A percentile compares a stretch with the other conserved stretches of the same genome.
phyloP scores from a whole-genome alignment of 169 alveolate genomes.

The Plasmodium gonderi region DNA sequence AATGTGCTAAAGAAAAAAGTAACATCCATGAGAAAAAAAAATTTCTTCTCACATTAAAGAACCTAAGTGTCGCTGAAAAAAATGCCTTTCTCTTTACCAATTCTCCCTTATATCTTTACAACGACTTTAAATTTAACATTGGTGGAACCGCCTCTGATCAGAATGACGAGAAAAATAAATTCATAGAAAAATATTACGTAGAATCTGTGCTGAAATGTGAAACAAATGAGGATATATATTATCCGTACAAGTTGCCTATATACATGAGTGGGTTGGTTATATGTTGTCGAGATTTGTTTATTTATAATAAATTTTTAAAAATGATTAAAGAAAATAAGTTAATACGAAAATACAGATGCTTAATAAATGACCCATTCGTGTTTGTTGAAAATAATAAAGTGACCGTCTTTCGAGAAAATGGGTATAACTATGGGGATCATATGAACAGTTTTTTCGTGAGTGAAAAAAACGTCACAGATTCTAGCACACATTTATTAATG shows the following conservation, averaged over 20 bases:
- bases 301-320: constrained; percentile 47
- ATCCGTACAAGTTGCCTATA: constrained; percentile 67
- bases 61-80: constrained; percentile 52
- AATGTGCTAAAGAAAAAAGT: background rate
- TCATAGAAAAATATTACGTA: constrained; percentile 40
- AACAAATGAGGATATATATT: background rate
- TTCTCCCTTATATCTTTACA: constrained; percentile 15
- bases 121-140: constrained; percentile 12
- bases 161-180: background rate
- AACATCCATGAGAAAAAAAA: background rate
- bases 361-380: constrained; percentile 35
- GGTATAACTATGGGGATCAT: background rate
- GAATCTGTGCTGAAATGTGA: constrained; percentile 51
- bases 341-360: constrained; percentile 67
- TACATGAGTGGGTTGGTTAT: constrained; percentile 70
- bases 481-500: background rate
- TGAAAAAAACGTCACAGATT: background rate
- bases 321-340: constrained; percentile 67
- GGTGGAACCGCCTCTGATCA: background rate
- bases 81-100: constrained; percentile 36
- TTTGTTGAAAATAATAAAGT: constrained; percentile 6
- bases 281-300: constrained; percentile 50
- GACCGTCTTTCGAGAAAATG: background rate
- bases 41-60: background rate
- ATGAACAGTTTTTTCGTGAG: background rate